Evolutionary conservation across 1,139 yeast species (phyloP).

Genomic region (Debaryomyces psychrophilus): DNA sequence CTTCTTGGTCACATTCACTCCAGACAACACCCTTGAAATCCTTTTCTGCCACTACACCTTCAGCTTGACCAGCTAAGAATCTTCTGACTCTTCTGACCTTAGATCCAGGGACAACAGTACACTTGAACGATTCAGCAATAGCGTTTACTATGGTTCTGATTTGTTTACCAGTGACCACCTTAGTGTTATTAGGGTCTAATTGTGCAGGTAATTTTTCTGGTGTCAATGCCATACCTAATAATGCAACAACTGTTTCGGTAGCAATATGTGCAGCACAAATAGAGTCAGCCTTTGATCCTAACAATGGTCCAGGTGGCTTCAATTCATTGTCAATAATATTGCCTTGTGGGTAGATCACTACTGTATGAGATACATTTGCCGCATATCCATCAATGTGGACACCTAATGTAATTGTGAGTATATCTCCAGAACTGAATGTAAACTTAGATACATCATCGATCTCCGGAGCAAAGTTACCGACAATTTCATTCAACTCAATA

Average conservation of each 20-base stretch:
- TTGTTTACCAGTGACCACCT: constrained; percentile 61
- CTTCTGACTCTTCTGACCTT: constrained; percentile 89
- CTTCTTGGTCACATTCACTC: constrained; percentile 84
- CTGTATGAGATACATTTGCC: constrained; percentile 80
- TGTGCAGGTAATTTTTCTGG: constrained; percentile 71
- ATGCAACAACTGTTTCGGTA: constrained; percentile 74
- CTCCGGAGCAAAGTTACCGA: constrained; percentile 85
- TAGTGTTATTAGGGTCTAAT: constrained; percentile 32
- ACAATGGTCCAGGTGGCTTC: constrained; percentile 73
- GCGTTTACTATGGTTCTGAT: constrained; percentile 79
- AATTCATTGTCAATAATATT: constrained; percentile 26
- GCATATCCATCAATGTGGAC: constrained; percentile 96
- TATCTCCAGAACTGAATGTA: constrained; percentile 72
- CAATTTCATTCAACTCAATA: constrained; percentile 79
- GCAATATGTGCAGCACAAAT: constrained; percentile 88
- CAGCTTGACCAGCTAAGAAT: constrained; percentile 94
- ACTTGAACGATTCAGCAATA: constrained; percentile 77
- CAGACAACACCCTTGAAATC: constrained; percentile 93
- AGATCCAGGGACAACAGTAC: constrained; percentile 88
- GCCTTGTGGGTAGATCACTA: constrained; percentile 77
- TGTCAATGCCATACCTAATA: constrained; percentile 71
- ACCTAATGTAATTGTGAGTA: constrained; percentile 81
- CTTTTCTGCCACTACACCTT: constrained; percentile 85
- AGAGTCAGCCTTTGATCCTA: constrained; percentile 88
- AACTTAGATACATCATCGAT: constrained; percentile 61